Evolutionary conservation across 2,329 filamentous ascomycete species (phyloP).

Genomic region (Calonectria crousiana): DNA sequence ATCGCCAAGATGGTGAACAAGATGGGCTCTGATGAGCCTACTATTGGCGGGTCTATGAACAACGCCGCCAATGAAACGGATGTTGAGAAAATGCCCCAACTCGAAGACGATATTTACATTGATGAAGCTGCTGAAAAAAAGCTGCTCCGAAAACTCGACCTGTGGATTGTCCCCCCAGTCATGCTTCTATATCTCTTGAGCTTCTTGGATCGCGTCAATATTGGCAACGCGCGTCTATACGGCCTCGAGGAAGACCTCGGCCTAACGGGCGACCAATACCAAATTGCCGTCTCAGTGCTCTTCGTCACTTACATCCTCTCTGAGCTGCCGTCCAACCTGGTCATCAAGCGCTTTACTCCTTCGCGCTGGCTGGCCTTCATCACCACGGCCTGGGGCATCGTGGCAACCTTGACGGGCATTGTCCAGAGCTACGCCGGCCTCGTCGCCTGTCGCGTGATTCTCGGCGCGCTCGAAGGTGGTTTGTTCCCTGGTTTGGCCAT

Average conservation of each 20-base stretch:
- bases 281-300: conserved; percentile 52
- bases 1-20: conserved; percentile 34
- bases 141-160: conserved; percentile 71
- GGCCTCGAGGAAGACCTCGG: conserved; percentile 71
- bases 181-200: conserved; percentile 67
- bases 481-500: conserved; percentile 55
- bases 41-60: not conserved
- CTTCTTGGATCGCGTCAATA: conserved; percentile 47
- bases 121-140: conserved; percentile 46
- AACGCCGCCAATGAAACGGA: conserved; percentile 30
- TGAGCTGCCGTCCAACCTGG: conserved; percentile 57
- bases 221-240: conserved; percentile 73
- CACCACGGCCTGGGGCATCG: conserved; percentile 55
- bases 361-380: conserved; percentile 45
- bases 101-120: conserved; percentile 41
- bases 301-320: conserved; percentile 54
- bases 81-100: conserved; percentile 32
- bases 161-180: conserved; percentile 72
- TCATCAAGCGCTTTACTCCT: conserved; percentile 54
- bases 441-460: conserved; percentile 56
- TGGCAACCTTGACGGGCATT: conserved; percentile 61
- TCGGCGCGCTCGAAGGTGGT: conserved; percentile 61
- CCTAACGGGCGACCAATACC: conserved; percentile 69
- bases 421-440: conserved; percentile 49
- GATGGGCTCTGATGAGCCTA: not conserved